These are phyloP conservation scores for Alloteropsis semialata DNA, from an alignment of 176 grass and related monocot species.

Conservation along the genomic window DNA sequence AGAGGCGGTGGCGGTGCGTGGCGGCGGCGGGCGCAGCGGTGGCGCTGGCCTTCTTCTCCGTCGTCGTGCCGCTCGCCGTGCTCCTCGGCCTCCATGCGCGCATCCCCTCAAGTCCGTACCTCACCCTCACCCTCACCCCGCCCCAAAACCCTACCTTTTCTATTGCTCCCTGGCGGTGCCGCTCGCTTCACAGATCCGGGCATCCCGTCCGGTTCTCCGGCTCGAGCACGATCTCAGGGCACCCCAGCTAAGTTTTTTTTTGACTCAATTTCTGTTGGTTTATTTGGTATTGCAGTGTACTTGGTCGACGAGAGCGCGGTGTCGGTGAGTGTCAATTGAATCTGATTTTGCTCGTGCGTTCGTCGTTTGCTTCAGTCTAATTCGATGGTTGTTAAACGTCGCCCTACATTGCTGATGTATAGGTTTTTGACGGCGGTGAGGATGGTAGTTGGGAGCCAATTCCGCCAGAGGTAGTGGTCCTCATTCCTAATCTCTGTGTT, in stretches of 20 bases:
- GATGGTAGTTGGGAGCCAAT: conserved; percentile 21
- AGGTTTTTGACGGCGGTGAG: conserved; percentile 30
- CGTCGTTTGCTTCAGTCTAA: neutral
- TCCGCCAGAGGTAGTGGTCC: conserved; percentile 47
- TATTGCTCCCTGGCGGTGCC: neutral
- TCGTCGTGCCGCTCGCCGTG: conserved; percentile 58
- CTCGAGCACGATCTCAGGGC: neutral
- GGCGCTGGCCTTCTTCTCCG: conserved; percentile 49
- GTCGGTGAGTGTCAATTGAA: conserved; percentile 37
- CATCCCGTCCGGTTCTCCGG: neutral
- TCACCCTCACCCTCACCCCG: neutral
- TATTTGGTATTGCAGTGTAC: conserved; percentile 33
- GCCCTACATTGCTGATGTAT: neutral
- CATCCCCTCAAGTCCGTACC: conserved; percentile 54
- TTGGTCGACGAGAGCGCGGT: conserved; percentile 37
- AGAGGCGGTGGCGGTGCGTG: conserved; percentile 58
- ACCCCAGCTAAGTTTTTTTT: neutral
- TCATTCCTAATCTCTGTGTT: conserved; percentile 24
- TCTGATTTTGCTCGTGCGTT: neutral
- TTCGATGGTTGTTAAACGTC: neutral
- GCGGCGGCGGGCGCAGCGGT: conserved; percentile 33
- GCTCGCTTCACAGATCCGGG: conserved; percentile 9
- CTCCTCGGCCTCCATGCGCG: conserved; percentile 62
- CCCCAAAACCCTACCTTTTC: conserved; percentile 15
- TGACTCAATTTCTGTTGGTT: neutral